Base-by-base conservation (phyloP, 1,139 yeast species). In the Lodderomyces jiufengensis region DNA sequence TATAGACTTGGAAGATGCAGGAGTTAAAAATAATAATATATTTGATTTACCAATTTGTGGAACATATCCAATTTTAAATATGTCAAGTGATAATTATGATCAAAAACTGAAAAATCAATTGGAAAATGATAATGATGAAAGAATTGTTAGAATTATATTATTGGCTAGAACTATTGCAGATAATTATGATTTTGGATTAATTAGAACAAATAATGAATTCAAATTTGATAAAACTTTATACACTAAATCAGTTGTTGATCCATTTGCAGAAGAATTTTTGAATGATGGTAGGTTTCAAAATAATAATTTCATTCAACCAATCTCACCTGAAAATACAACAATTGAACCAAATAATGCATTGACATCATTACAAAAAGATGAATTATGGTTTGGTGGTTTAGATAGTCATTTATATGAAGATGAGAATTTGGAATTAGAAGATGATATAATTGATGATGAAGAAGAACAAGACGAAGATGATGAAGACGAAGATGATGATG, bases 41-140 rank as follows among this genome's bases (percentile, higher is more conserved):
- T 76, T 82, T 49, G 90, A 83, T 56, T 59, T 76, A 33, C 88
- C 90, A 7, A 65, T 73, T 11, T 75, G 84, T 43, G 92, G 90
- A 3, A 74, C 80, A 4, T 57, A 63, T 20, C 67, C 73, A 0
- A 52, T 57, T 3, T 49, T 60, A 20, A 44, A 40, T 22, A 33
- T 41, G 36, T 42, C 49, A 5, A 43, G 42, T 18, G 47, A 39
- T 18, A 36, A 33, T 30, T 36, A 36, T 21, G 54, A 52, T 32
- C 42, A 46, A 37, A 54, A 49, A 41, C 46, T 54, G 38, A 52
- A 49, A 33, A 56, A 51, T 38, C 54, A 49, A 41, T 50, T 57
- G 57, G 70, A 62, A 38, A 50, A 51, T 18, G 60, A 63, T 30
- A 67, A 64, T 39, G 70, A 66, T 35, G 75, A 70, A 37, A 57